A percentile compares a stretch with the other conserved stretches of the same genome.
These are phyloP conservation scores for Globisporangium paroecandrum DNA, from an alignment of 352 stramenopile genomes.

Conservation along the genomic window DNA sequence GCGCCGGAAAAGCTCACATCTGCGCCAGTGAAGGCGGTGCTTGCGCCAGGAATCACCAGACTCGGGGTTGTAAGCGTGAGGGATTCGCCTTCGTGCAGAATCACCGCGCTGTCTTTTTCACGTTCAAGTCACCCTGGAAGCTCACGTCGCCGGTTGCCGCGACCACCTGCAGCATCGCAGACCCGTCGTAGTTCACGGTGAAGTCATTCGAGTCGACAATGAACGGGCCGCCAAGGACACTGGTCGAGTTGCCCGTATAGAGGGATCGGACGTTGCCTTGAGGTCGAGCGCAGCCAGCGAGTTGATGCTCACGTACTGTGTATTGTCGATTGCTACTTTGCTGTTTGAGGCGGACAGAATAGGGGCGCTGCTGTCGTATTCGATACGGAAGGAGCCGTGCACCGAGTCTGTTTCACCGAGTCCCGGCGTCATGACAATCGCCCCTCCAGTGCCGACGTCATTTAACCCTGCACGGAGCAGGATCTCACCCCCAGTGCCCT, in stretches of 20 bases:
- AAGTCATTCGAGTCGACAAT: constrained; percentile 30
- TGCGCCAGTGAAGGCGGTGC: constrained; percentile 8
- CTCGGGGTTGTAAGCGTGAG: constrained; percentile 28
- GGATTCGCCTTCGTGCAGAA: constrained; percentile 30
- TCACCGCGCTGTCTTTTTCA: constrained; percentile 19
- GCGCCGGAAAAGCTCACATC: constrained; percentile 5
- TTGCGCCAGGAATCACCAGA: constrained; percentile 17
- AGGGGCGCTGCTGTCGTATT: constrained; percentile 25
- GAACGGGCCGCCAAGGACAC: constrained; percentile 26
- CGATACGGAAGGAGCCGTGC: constrained; percentile 39
- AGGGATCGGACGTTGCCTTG: constrained; percentile 24
- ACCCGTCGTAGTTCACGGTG: constrained; percentile 13
- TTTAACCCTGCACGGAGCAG: constrained; percentile 36
- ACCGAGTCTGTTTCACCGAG: constrained; percentile 20
- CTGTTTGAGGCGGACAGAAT: constrained; percentile 34
- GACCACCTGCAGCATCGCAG: constrained; percentile 20
- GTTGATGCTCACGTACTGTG: constrained; percentile 28
- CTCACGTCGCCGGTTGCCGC: constrained; percentile 24
- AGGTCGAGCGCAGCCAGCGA: constrained; percentile 33
- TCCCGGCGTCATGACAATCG: constrained; percentile 40
- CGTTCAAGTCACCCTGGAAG: constrained; percentile 23
- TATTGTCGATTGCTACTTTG: constrained; percentile 31
- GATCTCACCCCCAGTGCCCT: constrained; percentile 25
- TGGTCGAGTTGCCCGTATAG: constrained; percentile 27
- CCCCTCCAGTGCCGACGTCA: constrained; percentile 29